Evolutionary conservation across 2,329 filamentous ascomycete genomes (phyloP), one percentile per base, ranked within the genome.

Genomic region (Zalaria obscura): DNA sequence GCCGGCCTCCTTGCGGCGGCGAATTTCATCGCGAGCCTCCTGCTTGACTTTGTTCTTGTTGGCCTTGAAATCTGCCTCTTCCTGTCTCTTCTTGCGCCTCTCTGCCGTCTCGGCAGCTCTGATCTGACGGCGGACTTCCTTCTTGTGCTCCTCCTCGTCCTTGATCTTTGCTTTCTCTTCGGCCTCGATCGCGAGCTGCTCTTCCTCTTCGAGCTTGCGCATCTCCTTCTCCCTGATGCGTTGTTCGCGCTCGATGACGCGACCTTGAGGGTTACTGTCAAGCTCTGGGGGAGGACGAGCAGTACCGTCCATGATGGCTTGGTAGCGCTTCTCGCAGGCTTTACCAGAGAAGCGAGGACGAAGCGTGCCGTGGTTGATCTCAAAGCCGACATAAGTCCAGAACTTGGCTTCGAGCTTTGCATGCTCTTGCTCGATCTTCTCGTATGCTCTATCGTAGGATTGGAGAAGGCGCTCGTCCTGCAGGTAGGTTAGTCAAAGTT

Each of bases 331-430:
- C 18, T 58, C 53, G 52, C 67, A 70, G 25, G 69, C 67, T 6
- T 61, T 62, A 25, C 58, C 58, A 11, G 65, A 65, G 58, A 68
- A 71, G 40, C 67, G 59, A 33, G 61, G 59, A 36, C 63, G 62
- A 50, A 68, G 63, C 33, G 63, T 53, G 26, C 63, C 57, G 34
- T 42, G 36, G 32, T 56, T 50, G 36, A 60, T 40, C 4, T 55
- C 50, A 33, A 47, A 46, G n/a, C 64, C 55, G 3, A 65, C 60
- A 43, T 63, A 61, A 27, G 55, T 52, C 61, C 66, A 73, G 46
- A 63, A 65, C 53, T 58, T 61, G n/a, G 60, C 53, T 38, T 60
- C 54, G 27, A 65, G 49, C 32, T 61, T 59, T 47, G 62, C 53
- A 36, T 64, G 54, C 40, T 64, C 59, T 36, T 58, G 54, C 36